These are phyloP conservation scores for Eremothecium coryli DNA, from an alignment of 1,139 yeast species.

Conservation along the genomic window DNA sequence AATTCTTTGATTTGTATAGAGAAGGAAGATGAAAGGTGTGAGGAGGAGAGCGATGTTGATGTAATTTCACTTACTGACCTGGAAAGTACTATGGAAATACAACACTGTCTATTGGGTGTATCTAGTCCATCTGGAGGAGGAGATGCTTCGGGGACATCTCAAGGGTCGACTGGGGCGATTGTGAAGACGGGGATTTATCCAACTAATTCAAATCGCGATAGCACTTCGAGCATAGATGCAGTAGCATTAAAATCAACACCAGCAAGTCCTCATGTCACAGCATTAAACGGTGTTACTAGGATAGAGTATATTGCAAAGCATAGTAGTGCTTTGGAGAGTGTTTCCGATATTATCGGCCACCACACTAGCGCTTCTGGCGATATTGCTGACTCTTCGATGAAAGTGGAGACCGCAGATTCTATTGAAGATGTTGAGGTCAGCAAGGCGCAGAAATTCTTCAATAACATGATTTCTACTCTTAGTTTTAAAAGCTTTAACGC, in stretches of 20 bases:
- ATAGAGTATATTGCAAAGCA: slow-evolving; percentile 6
- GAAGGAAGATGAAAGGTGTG: slow-evolving; percentile 1
- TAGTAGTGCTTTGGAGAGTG: slow-evolving; percentile 15
- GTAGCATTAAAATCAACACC: slow-evolving; percentile 39
- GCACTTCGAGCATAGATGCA: slow-evolving; percentile 12
- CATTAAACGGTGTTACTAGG: slow-evolving; percentile 34
- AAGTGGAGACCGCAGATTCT: slow-evolving; percentile 6
- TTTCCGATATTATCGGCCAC: slow-evolving; percentile 12
- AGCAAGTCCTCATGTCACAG: slow-evolving; percentile 52
- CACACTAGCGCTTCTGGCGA: slow-evolving; percentile 5
- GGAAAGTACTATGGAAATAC: too few species aligned
- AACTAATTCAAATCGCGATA: not conserved
- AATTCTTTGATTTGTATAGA: slow-evolving; percentile 11
- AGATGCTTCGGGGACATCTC: not conserved
- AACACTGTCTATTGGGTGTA: too few species aligned
- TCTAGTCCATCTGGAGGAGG: too few species aligned
- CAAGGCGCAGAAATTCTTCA: slow-evolving; percentile 12
- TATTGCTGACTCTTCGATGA: slow-evolving; percentile 8
- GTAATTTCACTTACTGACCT: too few species aligned
- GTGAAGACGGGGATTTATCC: slow-evolving; percentile 1
- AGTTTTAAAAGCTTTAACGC: not conserved
- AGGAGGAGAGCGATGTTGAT: too few species aligned
- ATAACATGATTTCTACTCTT: slow-evolving; percentile 17
- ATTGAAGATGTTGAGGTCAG: slow-evolving; percentile 3
- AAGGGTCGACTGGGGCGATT: not conserved